Percentiles rank a stretch among this genome's conserved stretches.
phyloP scores from a whole-genome alignment of 164 flowering plant species.

The Berberis thunbergii region DNA sequence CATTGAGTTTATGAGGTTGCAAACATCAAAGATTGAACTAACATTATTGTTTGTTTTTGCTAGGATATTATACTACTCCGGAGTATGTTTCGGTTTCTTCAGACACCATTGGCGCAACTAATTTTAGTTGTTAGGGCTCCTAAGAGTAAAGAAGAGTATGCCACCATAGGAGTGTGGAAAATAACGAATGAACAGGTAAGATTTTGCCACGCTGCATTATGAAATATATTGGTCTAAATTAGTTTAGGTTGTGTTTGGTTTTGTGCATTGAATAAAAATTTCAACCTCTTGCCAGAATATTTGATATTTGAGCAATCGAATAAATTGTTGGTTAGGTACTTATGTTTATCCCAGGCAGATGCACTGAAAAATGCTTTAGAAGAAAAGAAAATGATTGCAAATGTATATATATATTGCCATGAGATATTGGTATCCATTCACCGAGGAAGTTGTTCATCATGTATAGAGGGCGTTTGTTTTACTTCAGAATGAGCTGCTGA shows the following conservation, averaged over 20 bases:
- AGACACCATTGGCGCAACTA: slow-evolving; percentile 62
- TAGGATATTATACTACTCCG: slow-evolving; percentile 93
- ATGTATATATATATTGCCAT: slow-evolving; percentile 82
- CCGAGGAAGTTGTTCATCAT: slow-evolving; percentile 81
- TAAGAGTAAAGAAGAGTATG: slow-evolving; percentile 90
- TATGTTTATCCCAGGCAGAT: slow-evolving; percentile 41
- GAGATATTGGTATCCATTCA: slow-evolving; percentile 48
- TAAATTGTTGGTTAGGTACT: neutral
- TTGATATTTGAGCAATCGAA: neutral
- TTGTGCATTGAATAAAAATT: neutral
- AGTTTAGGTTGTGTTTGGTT: neutral
- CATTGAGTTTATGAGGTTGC: neutral
- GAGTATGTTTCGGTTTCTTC: slow-evolving; percentile 67
- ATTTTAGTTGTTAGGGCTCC: slow-evolving; percentile 76
- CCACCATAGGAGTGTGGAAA: slow-evolving; percentile 81
- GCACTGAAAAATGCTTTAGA: slow-evolving; percentile 66
- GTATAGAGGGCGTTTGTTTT: slow-evolving; percentile 13
- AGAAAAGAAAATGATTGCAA: slow-evolving; percentile 44
- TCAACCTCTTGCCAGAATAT: neutral
- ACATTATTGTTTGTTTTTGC: neutral
- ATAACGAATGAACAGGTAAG: slow-evolving; percentile 85
- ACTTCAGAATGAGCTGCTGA: too few species aligned
- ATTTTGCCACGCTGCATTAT: too few species aligned
- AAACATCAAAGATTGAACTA: too few species aligned
- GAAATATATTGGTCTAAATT: too few species aligned